Evolutionary conservation across 768 basidiomycete species (phyloP).

Genomic region (Wakefieldia striispora): DNA sequence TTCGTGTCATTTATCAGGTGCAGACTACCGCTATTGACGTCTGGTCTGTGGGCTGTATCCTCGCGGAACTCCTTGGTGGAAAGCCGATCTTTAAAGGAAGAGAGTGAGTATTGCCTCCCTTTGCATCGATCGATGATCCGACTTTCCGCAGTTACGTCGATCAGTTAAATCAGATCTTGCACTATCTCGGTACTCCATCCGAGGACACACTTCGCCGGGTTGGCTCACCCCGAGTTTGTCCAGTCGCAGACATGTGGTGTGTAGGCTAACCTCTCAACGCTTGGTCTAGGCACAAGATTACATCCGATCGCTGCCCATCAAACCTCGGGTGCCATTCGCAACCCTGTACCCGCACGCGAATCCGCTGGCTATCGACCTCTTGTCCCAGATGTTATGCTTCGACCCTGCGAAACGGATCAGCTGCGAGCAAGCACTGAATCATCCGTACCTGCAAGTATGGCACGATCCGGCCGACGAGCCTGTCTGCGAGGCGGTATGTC

Average conservation of each 20-base stretch:
- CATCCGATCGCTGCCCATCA: constrained; percentile 96
- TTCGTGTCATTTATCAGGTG: constrained; percentile 13
- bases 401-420: constrained; percentile 96
- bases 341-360: constrained; percentile 93
- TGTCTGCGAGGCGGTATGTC: constrained; percentile 66
- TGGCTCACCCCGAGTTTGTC: constrained; percentile 84
- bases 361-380: constrained; percentile 89
- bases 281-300: constrained; percentile 85
- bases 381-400: constrained; percentile 89
- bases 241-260: background rate
- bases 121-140: background rate
- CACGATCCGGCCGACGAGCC: constrained; percentile 97
- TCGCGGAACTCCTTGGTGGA: constrained; percentile 89
- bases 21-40: constrained; percentile 91
- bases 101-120: constrained; percentile 59
- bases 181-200: constrained; percentile 96
- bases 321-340: constrained; percentile 89
- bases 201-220: constrained; percentile 96
- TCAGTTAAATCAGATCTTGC: constrained; percentile 96
- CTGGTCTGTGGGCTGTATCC: constrained; percentile 95
- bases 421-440: constrained; percentile 92
- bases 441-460: constrained; percentile 96
- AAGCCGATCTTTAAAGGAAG: constrained; percentile 97
- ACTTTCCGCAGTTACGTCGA: constrained; percentile 78
- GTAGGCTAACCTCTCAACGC: background rate